Base-by-base conservation (phyloP, 2,329 filamentous ascomycete species). In the Ceratocystis huliohia region DNA sequence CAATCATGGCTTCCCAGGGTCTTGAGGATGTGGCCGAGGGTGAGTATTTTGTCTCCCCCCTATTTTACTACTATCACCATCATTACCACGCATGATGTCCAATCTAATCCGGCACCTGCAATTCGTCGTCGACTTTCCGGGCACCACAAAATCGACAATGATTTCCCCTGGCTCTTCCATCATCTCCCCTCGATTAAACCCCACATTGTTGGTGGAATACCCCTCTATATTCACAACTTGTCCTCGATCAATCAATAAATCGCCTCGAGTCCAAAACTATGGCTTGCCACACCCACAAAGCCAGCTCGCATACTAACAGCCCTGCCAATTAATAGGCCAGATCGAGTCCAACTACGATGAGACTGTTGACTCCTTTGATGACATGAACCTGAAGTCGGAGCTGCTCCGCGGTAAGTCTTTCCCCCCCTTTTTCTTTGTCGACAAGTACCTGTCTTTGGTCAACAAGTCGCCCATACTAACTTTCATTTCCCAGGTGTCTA, bases 311-410 rank as follows among this genome's bases (percentile, higher is more conserved):
- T 63, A 46, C 65, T 66, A 63, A 66, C 48, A 46, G 44, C 20
- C 15, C 20, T 25, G 28, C 20, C 65, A 22, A 30, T 77, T 2
- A 20, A 74, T 78, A 96, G 93, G 88, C 81, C 91, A 96, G 83
- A 99, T 99, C 85, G 95, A 99, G 86, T 96, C 92, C 78, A 99
- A 99, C 90, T 99, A 97, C 83, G 94, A 99, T 85, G 92, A 97
- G 86, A 92, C 93, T 75, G 93, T 94, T 80, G 95, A 99, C 82
- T 96, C 91, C 70, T 99, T 99, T 82, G 94, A 99, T 81, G 85
- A 92, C 74, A 99, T 99, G 94, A 88, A 87, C 81, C 86, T 99
- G 76, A 96, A 95, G 86, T 77, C 91, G 71, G 94, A 99, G 84
- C 89, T 99, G 76, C 91, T 99, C 77, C 91, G 94, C 81, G 94